Conservation (phyloP, 192 early-diverging fungal species). For the Thoreauomyces humboldtii region DNA sequence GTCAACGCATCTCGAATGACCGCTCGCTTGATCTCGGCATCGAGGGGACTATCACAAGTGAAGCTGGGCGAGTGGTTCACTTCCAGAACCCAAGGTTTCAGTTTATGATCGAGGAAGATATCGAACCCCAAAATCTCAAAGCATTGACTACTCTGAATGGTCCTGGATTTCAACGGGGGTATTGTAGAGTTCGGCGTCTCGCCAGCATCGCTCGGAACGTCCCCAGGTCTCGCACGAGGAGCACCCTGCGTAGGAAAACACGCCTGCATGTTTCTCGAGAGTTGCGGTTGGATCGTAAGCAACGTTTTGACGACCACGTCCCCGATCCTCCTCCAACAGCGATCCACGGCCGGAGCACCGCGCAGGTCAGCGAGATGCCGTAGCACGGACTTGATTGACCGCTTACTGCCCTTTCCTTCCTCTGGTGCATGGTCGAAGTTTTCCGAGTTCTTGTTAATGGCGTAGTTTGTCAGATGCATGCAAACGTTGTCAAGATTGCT, state of each 20-base stretch:
- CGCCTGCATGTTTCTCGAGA: constrained; percentile 40
- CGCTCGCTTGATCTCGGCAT: constrained; percentile 49
- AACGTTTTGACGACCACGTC: constrained; percentile 57
- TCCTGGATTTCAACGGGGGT: neutral
- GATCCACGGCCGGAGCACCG: constrained; percentile 16
- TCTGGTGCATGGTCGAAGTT: constrained; percentile 36
- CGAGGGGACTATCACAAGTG: constrained; percentile 54
- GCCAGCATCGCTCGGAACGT: neutral
- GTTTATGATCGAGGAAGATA: constrained; percentile 55
- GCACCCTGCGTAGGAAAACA: constrained; percentile 36
- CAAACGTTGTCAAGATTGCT: constrained; percentile 46
- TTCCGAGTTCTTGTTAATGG: constrained; percentile 57
- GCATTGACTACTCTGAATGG: constrained; percentile 34
- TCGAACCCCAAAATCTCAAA: constrained; percentile 66
- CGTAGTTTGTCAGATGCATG: constrained; percentile 67
- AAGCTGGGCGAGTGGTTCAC: constrained; percentile 63
- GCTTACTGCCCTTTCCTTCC: constrained; percentile 41
- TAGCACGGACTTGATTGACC: constrained; percentile 42
- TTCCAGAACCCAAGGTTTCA: constrained; percentile 62
- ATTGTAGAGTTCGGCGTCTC: neutral
- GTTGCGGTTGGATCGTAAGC: constrained; percentile 50
- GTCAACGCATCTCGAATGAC: constrained; percentile 50
- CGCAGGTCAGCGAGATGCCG: constrained; percentile 19
- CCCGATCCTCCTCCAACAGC: constrained; percentile 43
- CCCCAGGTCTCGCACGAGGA: neutral